Evolutionary conservation across 1,284 basidiomycete species (phyloP).

Genomic region (Sphagnurus paluster): DNA sequence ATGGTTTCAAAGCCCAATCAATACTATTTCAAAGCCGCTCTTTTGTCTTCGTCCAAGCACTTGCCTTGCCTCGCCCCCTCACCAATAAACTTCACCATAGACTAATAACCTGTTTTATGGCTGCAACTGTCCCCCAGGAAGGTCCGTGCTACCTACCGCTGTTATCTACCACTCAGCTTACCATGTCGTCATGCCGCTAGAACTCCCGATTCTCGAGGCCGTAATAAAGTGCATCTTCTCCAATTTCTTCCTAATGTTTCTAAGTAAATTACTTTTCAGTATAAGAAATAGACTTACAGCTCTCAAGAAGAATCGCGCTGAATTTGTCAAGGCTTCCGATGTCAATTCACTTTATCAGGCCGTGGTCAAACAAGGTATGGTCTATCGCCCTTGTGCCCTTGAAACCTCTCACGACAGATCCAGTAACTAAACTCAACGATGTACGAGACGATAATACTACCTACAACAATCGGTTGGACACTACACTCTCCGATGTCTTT

Average conservation of each 20-base stretch:
- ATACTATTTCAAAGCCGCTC: conserved; percentile 4
- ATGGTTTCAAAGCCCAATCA: conserved; percentile 8
- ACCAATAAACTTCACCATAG: background rate
- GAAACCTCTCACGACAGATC: conserved; percentile 1
- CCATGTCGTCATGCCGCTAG: conserved; percentile 37
- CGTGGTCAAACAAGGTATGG: conserved; percentile 90
- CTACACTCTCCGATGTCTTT: conserved; percentile 92
- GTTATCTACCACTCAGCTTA: conserved; percentile 5
- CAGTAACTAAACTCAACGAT: conserved; percentile 91
- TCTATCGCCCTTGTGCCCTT: background rate
- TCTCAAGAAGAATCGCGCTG: conserved; percentile 85
- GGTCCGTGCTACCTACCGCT: conserved; percentile 37
- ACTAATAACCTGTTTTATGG: conserved; percentile 38
- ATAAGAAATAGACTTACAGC: conserved; percentile 90
- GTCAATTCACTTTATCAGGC: conserved; percentile 93
- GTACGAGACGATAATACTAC: conserved; percentile 80
- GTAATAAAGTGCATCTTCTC: conserved; percentile 77
- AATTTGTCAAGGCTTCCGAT: conserved; percentile 91
- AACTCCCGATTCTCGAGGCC: conserved; percentile 93
- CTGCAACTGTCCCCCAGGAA: conserved; percentile 72
- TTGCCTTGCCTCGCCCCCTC: conserved; percentile 3
- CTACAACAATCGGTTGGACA: conserved; percentile 89
- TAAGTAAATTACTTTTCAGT: conserved; percentile 40
- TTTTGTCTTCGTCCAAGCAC: background rate
- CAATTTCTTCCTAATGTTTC: conserved; percentile 8